A percentile compares a stretch with the other conserved stretches of the same genome.
These are phyloP conservation scores for Ophiostoma triangulosporum DNA, from an alignment of 2,329 filamentous ascomycete genomes.

Conservation along the genomic window DNA sequence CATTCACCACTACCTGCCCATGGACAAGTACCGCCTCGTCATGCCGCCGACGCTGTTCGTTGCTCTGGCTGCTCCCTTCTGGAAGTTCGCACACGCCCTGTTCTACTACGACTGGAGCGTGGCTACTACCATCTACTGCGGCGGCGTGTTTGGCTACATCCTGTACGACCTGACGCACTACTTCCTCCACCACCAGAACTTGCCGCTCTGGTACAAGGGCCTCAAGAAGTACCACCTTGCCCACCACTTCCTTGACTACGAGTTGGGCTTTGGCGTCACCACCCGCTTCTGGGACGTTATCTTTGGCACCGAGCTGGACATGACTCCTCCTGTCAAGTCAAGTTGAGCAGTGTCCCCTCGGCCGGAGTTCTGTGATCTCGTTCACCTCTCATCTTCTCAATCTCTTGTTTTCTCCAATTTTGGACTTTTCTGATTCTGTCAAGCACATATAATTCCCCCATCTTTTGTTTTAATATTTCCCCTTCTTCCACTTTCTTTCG, in stretches of 20 bases:
- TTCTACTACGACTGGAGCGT: constrained; percentile 79
- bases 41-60: constrained; percentile 91
- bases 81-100: constrained; percentile 71
- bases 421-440: not conserved
- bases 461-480: not conserved
- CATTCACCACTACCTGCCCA: constrained; percentile 96
- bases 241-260: constrained; percentile 96
- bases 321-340: constrained; percentile 22
- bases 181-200: constrained; percentile 90
- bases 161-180: constrained; percentile 97
- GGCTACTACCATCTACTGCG: constrained; percentile 66
- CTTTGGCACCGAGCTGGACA: constrained; percentile 70
- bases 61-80: constrained; percentile 76
- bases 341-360: constrained; percentile 14
- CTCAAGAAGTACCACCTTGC: constrained; percentile 96
- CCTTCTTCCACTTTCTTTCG: constrained; percentile 1
- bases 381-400: not conserved
- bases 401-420: not conserved
- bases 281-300: constrained; percentile 90
- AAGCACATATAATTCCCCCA: not conserved
- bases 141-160: constrained; percentile 88
- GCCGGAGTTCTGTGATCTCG: not conserved
- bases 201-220: constrained; percentile 77
- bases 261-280: constrained; percentile 94
- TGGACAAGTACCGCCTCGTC: constrained; percentile 93